Evolutionary conservation across 495 filamentous ascomycete genomes (phyloP), one percentile per base, ranked within the genome.

Genomic region (Penicillium samsonianum): DNA sequence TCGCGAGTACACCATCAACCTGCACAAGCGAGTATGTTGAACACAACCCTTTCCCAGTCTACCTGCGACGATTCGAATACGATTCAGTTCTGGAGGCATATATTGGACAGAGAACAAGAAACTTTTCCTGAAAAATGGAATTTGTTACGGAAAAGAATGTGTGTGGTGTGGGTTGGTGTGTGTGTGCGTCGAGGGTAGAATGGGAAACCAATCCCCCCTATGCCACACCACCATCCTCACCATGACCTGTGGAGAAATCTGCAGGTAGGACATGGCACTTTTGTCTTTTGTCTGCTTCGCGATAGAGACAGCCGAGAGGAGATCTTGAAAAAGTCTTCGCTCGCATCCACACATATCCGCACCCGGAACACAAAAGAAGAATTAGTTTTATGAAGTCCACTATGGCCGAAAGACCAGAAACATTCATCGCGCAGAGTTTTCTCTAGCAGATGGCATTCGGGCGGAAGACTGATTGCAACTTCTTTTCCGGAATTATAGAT

Each of bases 1-100:
- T 58, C 91, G 94, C 84, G 95, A 99, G 84, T 99, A 98, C 86
- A 99, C 94, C 76, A 99, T 99, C 84, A 93, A 99, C 85, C 80
- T 99, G 62, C 94, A 99, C 89, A 98, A 96, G 87, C 87, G 92
- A 78, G 94, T 98, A 95, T 77, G 90, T 90, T 77, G 71, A 77
- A 69, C 61, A 51, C 61, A 43, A 22, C 55, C 40, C 53, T 30
- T 37, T 40, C 64, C 56, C 54, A 46, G 48, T 44, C 55, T 57
- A 61, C 57, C 56, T 58, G 50, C 63, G 64, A 67, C 59, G 51
- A 62, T 54, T 62, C 57, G 50, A 65, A 50, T 58, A 58, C 55
- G 61, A 49, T 50, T 54, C 49, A 57, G 57, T 55, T 59, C 58
- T 68, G 50, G 65, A 72, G 61, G 65, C 56, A 61, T 54, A 59